phyloP scores from a whole-genome alignment of 352 stramenopile species.

The Globisporangium orthogonon region DNA sequence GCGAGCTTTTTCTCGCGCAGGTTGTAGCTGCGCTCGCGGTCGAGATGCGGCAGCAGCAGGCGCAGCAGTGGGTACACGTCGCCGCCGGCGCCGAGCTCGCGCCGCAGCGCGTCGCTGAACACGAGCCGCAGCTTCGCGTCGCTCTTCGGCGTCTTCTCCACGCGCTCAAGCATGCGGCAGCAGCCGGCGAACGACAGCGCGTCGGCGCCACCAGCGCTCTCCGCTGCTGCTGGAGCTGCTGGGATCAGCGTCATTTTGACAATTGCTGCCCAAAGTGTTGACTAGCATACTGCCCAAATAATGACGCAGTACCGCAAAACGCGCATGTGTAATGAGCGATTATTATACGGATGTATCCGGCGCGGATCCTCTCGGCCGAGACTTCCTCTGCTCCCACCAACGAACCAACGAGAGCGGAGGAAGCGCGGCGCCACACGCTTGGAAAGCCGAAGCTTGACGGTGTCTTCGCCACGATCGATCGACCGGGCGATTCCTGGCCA shows the following conservation, averaged over 20 bases:
- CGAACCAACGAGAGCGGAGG: too few species aligned
- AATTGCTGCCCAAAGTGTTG: too few species aligned
- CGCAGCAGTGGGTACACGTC: conserved; percentile 74
- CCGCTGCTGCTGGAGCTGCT: not conserved
- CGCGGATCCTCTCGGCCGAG: too few species aligned
- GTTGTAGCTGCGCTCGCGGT: conserved; percentile 83
- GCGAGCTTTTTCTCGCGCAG: conserved; percentile 86
- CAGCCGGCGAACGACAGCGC: conserved; percentile 63
- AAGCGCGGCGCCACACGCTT: too few species aligned
- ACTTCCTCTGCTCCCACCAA: too few species aligned
- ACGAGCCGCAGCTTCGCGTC: conserved; percentile 73
- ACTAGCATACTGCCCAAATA: too few species aligned
- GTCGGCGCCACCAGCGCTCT: not conserved
- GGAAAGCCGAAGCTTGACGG: too few species aligned
- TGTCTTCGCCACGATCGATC: too few species aligned
- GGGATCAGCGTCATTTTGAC: not conserved
- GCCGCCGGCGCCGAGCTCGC: conserved; percentile 35
- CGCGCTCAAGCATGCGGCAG: conserved; percentile 62
- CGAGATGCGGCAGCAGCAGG: conserved; percentile 69
- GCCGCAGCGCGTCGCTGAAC: conserved; percentile 59
- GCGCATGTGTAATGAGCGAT: too few species aligned
- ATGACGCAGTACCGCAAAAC: too few species aligned
- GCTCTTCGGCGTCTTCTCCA: conserved; percentile 64
- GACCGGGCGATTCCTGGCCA: too few species aligned
- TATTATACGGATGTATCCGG: too few species aligned